A percentile compares a stretch with the other conserved stretches of the same genome.
phyloP scores from a whole-genome alignment of 108 stramenopile genomes.

The Chaetoceros tenuissimus region DNA sequence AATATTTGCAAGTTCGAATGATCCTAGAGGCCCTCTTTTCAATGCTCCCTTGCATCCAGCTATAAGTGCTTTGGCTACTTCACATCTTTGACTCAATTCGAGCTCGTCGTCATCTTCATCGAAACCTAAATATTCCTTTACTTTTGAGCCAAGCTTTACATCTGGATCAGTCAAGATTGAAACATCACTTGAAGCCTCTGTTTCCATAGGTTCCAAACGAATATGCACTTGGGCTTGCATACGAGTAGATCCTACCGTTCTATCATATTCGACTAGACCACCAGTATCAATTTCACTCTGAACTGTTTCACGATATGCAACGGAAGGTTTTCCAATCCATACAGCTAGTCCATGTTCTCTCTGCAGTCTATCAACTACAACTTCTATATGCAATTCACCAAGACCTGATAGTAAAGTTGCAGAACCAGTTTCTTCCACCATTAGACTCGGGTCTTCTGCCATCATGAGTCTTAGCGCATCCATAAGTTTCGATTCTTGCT shows the following conservation, averaged over 20 bases:
- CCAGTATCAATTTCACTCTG: slow-evolving; percentile 46
- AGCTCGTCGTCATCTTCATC: slow-evolving; percentile 29
- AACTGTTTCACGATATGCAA: slow-evolving; percentile 76
- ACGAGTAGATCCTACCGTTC: slow-evolving; percentile 64
- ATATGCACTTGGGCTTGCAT: slow-evolving; percentile 65
- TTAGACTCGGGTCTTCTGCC: slow-evolving; percentile 80
- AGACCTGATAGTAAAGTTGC: slow-evolving; percentile 70
- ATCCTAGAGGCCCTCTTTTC: slow-evolving; percentile 56
- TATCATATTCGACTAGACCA: slow-evolving; percentile 66
- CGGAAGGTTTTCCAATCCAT: slow-evolving; percentile 62
- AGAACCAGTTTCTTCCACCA: slow-evolving; percentile 74
- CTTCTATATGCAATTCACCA: slow-evolving; percentile 85
- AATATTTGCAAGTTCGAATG: slow-evolving; percentile 60
- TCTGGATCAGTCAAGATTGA: slow-evolving; percentile 49
- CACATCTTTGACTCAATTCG: slow-evolving; percentile 38
- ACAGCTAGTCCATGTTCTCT: slow-evolving; percentile 71
- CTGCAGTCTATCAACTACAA: slow-evolving; percentile 63
- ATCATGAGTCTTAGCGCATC: slow-evolving; percentile 51
- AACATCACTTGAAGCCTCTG: slow-evolving; percentile 18
- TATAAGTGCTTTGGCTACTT: slow-evolving; percentile 49
- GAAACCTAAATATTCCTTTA: slow-evolving; percentile 48
- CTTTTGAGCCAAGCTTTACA: slow-evolving; percentile 49
- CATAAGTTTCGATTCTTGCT: slow-evolving; percentile 53
- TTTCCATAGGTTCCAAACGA: slow-evolving; percentile 25
- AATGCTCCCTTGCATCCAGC: slow-evolving; percentile 71